Percentiles rank a stretch among this genome's conserved stretches.
phyloP scores from a whole-genome alignment of 140 eudicot genomes.

The Bidens hawaiensis region DNA sequence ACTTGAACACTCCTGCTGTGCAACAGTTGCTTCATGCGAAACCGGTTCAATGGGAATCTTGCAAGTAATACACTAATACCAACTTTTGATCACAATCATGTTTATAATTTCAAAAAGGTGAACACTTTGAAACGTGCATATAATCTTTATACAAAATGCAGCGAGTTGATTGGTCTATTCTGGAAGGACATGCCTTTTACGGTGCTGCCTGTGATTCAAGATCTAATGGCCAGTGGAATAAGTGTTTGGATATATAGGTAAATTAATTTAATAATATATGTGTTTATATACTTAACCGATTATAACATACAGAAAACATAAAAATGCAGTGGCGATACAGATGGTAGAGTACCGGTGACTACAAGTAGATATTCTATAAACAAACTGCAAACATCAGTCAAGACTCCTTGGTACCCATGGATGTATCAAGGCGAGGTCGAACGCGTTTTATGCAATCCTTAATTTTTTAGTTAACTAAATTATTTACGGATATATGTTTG shows the following conservation, averaged over 20 bases:
- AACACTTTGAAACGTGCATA: not conserved
- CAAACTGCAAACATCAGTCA: too few species aligned
- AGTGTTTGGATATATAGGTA: conserved; percentile 67
- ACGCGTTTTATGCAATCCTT: not conserved
- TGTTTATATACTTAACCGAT: not conserved
- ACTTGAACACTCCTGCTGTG: too few species aligned
- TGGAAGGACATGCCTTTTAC: conserved; percentile 66
- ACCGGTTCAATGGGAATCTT: conserved; percentile 44
- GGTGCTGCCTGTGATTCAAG: too few species aligned
- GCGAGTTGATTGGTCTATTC: not conserved
- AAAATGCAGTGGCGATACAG: conserved; percentile 64
- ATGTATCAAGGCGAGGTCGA: conserved; percentile 47
- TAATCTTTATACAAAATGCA: not conserved
- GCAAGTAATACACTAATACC: conserved; percentile 54
- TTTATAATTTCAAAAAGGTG: not conserved
- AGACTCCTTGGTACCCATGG: too few species aligned
- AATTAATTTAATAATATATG: not conserved
- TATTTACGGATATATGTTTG: not conserved
- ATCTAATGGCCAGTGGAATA: too few species aligned
- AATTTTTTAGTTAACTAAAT: too few species aligned
- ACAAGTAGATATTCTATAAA: too few species aligned
- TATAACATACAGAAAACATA: not conserved
- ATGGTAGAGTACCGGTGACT: conserved; percentile 49
- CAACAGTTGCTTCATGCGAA: too few species aligned
- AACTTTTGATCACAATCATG: not conserved